Evolutionary conservation across 225 moss, liverwort and hornwort genomes (phyloP), one percentile per base, ranked within the genome.

Genomic region (Antitrichia curtipendula): DNA sequence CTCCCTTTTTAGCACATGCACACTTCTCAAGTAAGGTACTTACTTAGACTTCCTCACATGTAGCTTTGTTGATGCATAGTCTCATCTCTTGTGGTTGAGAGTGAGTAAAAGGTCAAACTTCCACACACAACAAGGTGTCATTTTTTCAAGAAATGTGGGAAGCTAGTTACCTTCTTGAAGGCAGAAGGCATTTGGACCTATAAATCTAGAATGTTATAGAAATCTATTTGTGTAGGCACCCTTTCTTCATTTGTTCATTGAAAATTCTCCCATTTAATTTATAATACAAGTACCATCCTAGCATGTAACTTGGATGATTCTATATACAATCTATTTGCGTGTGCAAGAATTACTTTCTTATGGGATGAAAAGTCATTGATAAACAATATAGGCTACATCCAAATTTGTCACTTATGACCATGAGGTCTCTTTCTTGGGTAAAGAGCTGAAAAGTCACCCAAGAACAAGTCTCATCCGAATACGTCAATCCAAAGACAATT

Each of bases 321-420:
- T 77, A 0, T 16, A 54, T 15, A 2, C 10, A 23, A n/a, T n/a
- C 10, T 49, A 23, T 36, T 53, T 53, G 6, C 0, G 0, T 36
- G 24, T 53, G 18, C 9, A 53, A 53, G 8, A 23, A 21, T 76
- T 3, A 6, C 14, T 23, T 36, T 53, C 1, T 53, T 23, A 36
- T 75, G 5, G 36, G 14, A 36, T 52, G 14, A 36, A 34, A 53
- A 52, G 1, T 14, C 8, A 53, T 18, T 2, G 0, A 52, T 4
- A 36, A 53, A 36, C 2, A 52, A 23, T 36, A 4, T 14, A 52
- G 52, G 4, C 23, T 6, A 14, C 8, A 20, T 32, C 34, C 5
- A 12, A 49, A 20, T 34, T 34, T 2, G 2, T 52, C 14, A 36
- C 3, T 52, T 75, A 22, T 52, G 6, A 75, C 2, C 8, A 75